Percentiles rank a stretch among this genome's conserved stretches.
Evolutionary conservation across 495 filamentous ascomycete species (phyloP).

Genomic region (Xylaria cubensis): DNA sequence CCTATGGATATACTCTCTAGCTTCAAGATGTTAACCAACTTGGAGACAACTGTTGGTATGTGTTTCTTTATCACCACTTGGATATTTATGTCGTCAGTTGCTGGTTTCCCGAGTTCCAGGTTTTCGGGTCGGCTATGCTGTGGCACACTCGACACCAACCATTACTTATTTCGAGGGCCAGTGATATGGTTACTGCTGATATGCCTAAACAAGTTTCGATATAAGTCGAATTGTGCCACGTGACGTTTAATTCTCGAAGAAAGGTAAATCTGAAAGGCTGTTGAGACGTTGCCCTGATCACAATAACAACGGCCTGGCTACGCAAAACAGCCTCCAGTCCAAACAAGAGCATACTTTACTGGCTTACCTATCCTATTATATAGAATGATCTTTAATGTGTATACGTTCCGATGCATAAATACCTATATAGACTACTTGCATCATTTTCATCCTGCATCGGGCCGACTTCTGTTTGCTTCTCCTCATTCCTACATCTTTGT

Average conservation of each 20-base stretch:
- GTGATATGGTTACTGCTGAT: background rate
- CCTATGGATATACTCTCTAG: background rate
- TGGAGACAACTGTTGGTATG: background rate
- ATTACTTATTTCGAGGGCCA: background rate
- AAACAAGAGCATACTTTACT: background rate
- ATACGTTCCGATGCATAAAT: background rate
- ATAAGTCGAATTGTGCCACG: background rate
- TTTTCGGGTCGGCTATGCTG: constrained; percentile 10
- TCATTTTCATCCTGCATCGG: background rate
- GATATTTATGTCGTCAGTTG: background rate
- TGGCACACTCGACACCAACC: background rate
- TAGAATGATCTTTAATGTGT: background rate
- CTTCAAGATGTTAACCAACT: background rate
- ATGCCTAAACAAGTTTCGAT: background rate
- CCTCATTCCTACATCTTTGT: background rate
- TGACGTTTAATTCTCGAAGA: background rate
- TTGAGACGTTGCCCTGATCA: background rate
- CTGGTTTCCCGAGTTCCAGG: background rate
- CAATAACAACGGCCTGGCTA: background rate
- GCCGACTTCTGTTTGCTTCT: constrained; percentile 5
- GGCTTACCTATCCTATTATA: background rate
- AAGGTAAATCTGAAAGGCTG: background rate
- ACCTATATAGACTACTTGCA: background rate
- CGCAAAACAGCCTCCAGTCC: background rate
- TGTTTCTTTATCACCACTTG: background rate